These are phyloP conservation scores for Polyporus tsugae DNA, from an alignment of 1,284 basidiomycete species.

Conservation along the genomic window DNA sequence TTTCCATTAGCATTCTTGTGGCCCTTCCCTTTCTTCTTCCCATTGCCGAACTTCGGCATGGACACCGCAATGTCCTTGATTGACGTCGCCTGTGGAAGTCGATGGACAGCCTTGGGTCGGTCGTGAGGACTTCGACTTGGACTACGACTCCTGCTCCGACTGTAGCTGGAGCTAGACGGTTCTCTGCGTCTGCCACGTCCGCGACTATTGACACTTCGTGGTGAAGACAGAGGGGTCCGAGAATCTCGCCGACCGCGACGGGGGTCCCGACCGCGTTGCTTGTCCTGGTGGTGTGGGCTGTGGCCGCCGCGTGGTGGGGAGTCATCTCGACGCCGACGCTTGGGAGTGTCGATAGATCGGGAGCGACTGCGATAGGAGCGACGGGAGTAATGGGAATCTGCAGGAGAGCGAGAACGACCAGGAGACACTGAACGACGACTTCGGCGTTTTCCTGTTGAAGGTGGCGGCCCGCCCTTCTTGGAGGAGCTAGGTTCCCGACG, in stretches of 20 bases:
- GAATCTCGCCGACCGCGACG: conserved; percentile 35
- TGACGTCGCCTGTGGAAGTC: conserved; percentile 61
- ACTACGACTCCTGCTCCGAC: conserved; percentile 58
- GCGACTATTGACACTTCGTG: conserved; percentile 35
- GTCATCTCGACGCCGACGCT: conserved; percentile 59
- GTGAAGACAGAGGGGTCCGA: conserved; percentile 38
- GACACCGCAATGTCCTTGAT: conserved; percentile 46
- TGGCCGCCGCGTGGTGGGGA: conserved; percentile 51
- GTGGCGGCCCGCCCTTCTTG: conserved; percentile 26
- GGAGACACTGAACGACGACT: conserved; percentile 48
- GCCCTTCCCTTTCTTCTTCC: conserved; percentile 30
- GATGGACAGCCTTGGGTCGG: conserved; percentile 64
- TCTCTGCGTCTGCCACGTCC: conserved; percentile 43
- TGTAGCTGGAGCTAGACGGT: conserved; percentile 42
- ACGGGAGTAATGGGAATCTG: conserved; percentile 68
- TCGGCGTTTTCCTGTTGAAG: conserved; percentile 35
- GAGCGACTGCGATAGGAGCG: conserved; percentile 72
- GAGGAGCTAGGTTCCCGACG: conserved; percentile 38
- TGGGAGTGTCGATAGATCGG: conserved; percentile 60
- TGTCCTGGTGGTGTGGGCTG: conserved; percentile 43
- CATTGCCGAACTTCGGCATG: conserved; percentile 41
- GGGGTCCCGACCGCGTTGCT: conserved; percentile 33
- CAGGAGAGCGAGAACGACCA: conserved; percentile 67
- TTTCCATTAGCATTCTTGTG: conserved; percentile 33
- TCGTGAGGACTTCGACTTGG: conserved; percentile 58